Base-by-base conservation (phyloP, 257 asterid genomes). In the Petunia secreta region DNA sequence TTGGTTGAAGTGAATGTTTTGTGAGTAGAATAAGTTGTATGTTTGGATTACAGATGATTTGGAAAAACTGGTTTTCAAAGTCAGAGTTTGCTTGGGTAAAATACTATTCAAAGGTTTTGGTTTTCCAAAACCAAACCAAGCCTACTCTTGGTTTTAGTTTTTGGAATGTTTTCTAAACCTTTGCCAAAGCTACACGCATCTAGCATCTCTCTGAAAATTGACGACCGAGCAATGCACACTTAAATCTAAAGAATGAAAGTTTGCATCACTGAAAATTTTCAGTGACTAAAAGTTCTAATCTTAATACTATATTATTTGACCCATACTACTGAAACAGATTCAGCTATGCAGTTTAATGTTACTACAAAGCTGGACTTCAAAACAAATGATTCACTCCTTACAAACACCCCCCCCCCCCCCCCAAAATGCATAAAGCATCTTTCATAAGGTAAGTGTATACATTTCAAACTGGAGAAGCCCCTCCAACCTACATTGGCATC, bases 141-240 rank as follows among this genome's bases (percentile, higher is more conserved):
- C 36, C 13, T 11, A 13, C 78, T 34, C 63, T 52, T 50, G 63
- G 48, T 73, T 73, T 66, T 36, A 36, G 78, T 36, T 73, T 50
- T 50, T 50, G 78, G 78, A 73, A 73, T 73, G 63, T 52, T 73
- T 50, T 10, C 36, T 1, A 13, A 65, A 8, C 16, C 62, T n/a
- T 11, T 36, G 34, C 62, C 78, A 50, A 73, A 71, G 36, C 63
- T 6, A 73, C 41, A 50, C 54, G 10, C 43, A 73, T 60, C 46
- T 73, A 34, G 7, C 62, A 73, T 14, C 63, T 73, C 46, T 73
- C 78, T 73, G 62, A 57, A 48, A 73, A 73, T 50, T 73, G 78
- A 73, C 50, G 37, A 73, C 62, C 53, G 14, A 73, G 6, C 43
- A 71, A 71, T 50, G 62, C 34, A 60, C 52, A 48, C 36, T 40